Evolutionary conservation across 768 basidiomycete genomes (phyloP).

Genomic region (Polyporus arcularius): DNA sequence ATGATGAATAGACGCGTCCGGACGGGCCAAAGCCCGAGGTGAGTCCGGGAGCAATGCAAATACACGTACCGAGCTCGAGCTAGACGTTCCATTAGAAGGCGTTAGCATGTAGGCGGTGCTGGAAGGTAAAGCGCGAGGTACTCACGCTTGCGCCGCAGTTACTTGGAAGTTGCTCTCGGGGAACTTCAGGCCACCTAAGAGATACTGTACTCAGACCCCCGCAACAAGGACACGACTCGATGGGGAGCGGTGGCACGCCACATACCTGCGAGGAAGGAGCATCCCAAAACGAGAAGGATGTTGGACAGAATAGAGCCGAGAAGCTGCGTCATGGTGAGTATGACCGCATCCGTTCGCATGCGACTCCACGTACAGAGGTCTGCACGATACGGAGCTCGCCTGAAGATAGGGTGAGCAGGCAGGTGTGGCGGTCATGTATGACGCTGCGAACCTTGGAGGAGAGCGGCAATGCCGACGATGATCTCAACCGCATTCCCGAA

Average conservation of each 20-base stretch:
- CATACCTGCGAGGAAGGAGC: constrained; percentile 83
- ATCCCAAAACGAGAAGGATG: constrained; percentile 85
- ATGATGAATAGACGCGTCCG: not conserved
- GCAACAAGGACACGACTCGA: not conserved
- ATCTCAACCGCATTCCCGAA: constrained; percentile 88
- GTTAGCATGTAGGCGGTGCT: constrained; percentile 10
- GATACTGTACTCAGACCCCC: not conserved
- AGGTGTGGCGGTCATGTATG: not conserved
- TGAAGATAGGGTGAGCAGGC: constrained; percentile 25
- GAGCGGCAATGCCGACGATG: constrained; percentile 85
- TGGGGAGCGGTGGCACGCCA: not conserved
- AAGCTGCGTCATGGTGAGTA: constrained; percentile 48
- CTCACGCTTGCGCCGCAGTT: constrained; percentile 87
- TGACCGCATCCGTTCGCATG: not conserved
- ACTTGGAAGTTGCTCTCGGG: constrained; percentile 73
- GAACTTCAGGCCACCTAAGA: constrained; percentile 62
- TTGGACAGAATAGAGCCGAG: constrained; percentile 92
- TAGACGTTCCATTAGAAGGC: constrained; percentile 21
- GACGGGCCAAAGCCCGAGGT: not conserved
- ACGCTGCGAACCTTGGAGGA: constrained; percentile 59
- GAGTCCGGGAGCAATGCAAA: constrained; percentile 4
- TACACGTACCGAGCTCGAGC: constrained; percentile 41
- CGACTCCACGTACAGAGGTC: constrained; percentile 62
- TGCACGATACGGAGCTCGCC: constrained; percentile 88
- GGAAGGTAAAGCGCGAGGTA: constrained; percentile 17